Percentiles rank a stretch among this genome's conserved stretches.
Evolutionary conservation across 2,329 filamentous ascomycete genomes (phyloP).

Genomic region (Cytospora mali): DNA sequence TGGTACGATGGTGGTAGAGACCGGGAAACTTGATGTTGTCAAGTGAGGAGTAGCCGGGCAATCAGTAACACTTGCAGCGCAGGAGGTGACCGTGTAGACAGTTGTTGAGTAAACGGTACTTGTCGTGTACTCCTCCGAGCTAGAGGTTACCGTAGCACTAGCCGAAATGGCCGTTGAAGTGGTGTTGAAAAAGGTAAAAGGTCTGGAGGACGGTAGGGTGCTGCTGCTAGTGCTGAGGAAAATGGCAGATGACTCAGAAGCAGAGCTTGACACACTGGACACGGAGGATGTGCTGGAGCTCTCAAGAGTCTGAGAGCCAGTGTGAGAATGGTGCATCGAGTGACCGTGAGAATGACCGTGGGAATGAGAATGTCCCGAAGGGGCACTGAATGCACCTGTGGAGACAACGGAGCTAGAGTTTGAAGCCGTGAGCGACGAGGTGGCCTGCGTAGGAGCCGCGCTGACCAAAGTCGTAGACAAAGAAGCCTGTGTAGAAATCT

Average conservation of each 20-base stretch:
- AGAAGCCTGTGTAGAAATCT: not conserved
- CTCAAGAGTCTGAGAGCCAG: not conserved
- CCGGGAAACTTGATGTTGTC: slow-evolving; percentile 32
- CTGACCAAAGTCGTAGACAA: not conserved
- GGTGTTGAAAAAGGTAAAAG: slow-evolving; percentile 11
- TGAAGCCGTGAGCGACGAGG: too few species aligned
- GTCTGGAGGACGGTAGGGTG: slow-evolving; percentile 15
- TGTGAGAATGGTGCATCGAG: not conserved
- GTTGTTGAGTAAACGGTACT: slow-evolving; percentile 33
- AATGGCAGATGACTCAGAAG: not conserved
- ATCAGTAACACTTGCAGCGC: slow-evolving; percentile 47
- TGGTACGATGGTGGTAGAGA: slow-evolving; percentile 8
- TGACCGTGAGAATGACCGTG: not conserved
- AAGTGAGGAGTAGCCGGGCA: slow-evolving; percentile 52
- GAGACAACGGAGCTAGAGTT: not conserved
- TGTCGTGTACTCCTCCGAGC: slow-evolving; percentile 16
- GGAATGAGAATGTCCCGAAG: not conserved
- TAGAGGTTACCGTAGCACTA: slow-evolving; percentile 36
- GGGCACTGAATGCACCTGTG: not conserved
- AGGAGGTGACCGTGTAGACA: slow-evolving; percentile 59
- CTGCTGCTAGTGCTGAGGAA: slow-evolving; percentile 15
- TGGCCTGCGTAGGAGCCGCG: not conserved
- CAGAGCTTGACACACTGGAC: too few species aligned
- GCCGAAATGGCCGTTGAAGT: slow-evolving; percentile 21
- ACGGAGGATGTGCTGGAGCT: not conserved